Evolutionary conservation across 495 filamentous ascomycete species (phyloP).

Genomic region (Aeminium ludgeri): DNA sequence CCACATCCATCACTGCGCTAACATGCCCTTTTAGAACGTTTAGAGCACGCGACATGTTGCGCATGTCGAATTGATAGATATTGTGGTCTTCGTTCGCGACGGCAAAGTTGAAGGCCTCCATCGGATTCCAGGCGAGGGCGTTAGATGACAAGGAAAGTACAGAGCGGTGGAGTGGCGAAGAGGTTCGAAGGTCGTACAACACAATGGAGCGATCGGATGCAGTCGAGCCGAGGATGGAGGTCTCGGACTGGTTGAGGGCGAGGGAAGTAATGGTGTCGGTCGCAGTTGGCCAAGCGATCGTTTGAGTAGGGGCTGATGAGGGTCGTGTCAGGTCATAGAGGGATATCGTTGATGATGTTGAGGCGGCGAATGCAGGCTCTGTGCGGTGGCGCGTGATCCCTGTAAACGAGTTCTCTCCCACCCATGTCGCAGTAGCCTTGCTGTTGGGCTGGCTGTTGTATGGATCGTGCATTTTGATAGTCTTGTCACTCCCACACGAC

Average conservation of each 20-base stretch:
- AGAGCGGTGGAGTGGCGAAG: constrained; percentile 61
- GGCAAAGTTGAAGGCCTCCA: constrained; percentile 87
- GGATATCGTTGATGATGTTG: constrained; percentile 61
- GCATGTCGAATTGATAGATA: constrained; percentile 72
- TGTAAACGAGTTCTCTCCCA: constrained; percentile 70
- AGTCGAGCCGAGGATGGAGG: constrained; percentile 67
- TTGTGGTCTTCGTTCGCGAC: constrained; percentile 70
- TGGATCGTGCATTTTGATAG: constrained; percentile 81
- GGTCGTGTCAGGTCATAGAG: constrained; percentile 72
- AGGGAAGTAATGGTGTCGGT: constrained; percentile 85
- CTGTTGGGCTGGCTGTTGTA: constrained; percentile 50
- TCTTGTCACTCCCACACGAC: constrained; percentile 74
- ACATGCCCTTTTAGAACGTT: constrained; percentile 96
- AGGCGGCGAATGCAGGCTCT: constrained; percentile 52
- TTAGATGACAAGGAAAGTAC: constrained; percentile 70
- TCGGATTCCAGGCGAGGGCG: constrained; percentile 81
- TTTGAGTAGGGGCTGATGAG: constrained; percentile 55
- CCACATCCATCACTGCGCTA: constrained; percentile 89
- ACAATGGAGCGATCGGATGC: constrained; percentile 74
- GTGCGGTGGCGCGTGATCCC: constrained; percentile 64
- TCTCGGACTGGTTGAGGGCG: constrained; percentile 86
- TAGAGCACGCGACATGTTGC: constrained; percentile 61
- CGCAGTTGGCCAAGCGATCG: constrained; percentile 68
- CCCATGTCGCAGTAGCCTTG: constrained; percentile 60
- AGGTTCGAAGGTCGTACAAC: constrained; percentile 79